phyloP scores from a whole-genome alignment of 495 filamentous ascomycete genomes.

The Ascodesmis nigricans region DNA sequence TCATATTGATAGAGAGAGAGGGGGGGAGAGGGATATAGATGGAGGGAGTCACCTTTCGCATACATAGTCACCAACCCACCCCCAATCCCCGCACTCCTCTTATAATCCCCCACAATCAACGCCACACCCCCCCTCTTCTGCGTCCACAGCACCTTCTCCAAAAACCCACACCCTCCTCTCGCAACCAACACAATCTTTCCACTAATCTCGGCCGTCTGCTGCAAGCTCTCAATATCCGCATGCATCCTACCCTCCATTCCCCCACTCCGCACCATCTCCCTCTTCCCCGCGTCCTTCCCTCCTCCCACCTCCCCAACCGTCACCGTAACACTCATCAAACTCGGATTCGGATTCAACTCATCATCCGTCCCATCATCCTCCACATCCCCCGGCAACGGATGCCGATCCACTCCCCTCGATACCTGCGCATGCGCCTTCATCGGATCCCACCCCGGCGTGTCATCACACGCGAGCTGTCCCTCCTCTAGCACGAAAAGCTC shows the following conservation, averaged over 20 bases:
- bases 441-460: slow-evolving; percentile 72
- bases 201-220: slow-evolving; percentile 81
- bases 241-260: slow-evolving; percentile 27
- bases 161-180: slow-evolving; percentile 83
- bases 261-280: too few relatives aligned
- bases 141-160: slow-evolving; percentile 93
- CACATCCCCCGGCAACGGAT: neutral
- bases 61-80: slow-evolving; percentile 78
- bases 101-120: slow-evolving; percentile 85
- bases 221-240: slow-evolving; percentile 84
- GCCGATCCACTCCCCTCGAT: neutral
- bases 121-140: slow-evolving; percentile 74
- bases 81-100: slow-evolving; percentile 42
- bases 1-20: neutral
- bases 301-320: neutral
- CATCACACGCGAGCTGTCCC: slow-evolving; percentile 90
- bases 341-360: slow-evolving; percentile 4
- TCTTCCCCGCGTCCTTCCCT: too few relatives aligned
- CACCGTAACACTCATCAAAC: neutral
- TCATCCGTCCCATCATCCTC: slow-evolving; percentile 78
- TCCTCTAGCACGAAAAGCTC: slow-evolving; percentile 28
- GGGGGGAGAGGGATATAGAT: too few relatives aligned
- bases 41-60: slow-evolving; percentile 28
- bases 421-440: slow-evolving; percentile 3
- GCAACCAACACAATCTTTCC: slow-evolving; percentile 81